These are phyloP conservation scores for Eucalyptus tenuipes DNA, from an alignment of 345 rosid genomes.

Conservation along the genomic window DNA sequence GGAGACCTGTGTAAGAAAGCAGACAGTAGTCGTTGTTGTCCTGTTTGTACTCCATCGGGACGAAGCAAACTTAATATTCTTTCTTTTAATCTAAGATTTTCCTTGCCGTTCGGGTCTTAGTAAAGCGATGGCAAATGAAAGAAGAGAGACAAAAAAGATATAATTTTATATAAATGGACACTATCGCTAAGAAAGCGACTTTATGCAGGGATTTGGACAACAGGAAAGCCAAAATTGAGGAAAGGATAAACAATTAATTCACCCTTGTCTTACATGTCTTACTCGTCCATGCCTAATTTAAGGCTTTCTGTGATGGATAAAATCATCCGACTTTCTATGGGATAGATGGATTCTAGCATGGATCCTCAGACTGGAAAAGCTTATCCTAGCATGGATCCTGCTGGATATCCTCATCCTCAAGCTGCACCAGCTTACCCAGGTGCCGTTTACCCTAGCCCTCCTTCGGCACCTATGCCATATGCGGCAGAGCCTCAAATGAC, in stretches of 20 bases:
- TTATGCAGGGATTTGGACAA: neutral
- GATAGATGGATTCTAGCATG: neutral
- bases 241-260: too few species aligned
- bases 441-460: conserved; percentile 31
- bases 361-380: conserved; percentile 30
- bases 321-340: neutral
- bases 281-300: neutral
- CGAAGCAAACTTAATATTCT: neutral
- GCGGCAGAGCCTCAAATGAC: conserved; percentile 19
- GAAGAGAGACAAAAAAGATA: neutral
- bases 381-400: conserved; percentile 11
- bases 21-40: neutral
- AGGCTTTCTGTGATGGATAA: neutral
- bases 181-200: neutral
- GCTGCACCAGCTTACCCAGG: conserved; percentile 19
- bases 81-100: neutral
- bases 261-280: neutral
- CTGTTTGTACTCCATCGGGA: neutral
- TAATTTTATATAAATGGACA: neutral
- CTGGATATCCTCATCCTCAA: conserved; percentile 37
- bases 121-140: neutral
- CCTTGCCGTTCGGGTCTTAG: neutral
- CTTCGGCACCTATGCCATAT: conserved; percentile 21
- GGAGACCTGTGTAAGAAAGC: too few species aligned
- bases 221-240: too few species aligned